Evolutionary conservation across 805 yeast genomes (phyloP).

Genomic region (Zygoascus biomembranicola): DNA sequence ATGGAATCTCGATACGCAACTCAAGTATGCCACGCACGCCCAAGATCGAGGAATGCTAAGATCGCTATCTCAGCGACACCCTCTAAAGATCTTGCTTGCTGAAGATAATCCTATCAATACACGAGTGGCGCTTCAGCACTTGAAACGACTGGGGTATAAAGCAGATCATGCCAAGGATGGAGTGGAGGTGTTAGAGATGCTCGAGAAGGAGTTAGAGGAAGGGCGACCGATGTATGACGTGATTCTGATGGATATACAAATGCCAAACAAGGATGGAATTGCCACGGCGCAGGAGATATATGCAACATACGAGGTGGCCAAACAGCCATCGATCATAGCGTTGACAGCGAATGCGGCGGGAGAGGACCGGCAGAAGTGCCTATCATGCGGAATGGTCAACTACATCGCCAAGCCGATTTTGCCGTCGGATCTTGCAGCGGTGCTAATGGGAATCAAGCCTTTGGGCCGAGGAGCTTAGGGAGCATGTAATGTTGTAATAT

Average conservation of each 20-base stretch:
- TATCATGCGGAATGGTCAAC: constrained; percentile 43
- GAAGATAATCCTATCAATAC: constrained; percentile 47
- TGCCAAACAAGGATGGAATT: constrained; percentile 49
- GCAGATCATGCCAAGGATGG: constrained; percentile 50
- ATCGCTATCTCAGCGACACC: constrained; percentile 24
- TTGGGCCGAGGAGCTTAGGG: constrained; percentile 1
- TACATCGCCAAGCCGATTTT: constrained; percentile 46
- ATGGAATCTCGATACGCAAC: constrained; percentile 13
- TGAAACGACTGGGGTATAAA: constrained; percentile 40
- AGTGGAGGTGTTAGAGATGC: constrained; percentile 35
- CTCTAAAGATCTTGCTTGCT: constrained; percentile 42
- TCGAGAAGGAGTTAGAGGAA: constrained; percentile 22
- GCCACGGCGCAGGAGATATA: constrained; percentile 37
- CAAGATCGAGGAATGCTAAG: constrained; percentile 17
- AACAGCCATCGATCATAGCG: constrained; percentile 37
- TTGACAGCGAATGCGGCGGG: constrained; percentile 47
- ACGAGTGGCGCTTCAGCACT: constrained; percentile 42
- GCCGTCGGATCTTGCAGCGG: constrained; percentile 37
- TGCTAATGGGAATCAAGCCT: constrained; percentile 26
- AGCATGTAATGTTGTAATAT: background rate
- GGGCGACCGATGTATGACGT: constrained; percentile 39
- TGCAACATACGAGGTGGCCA: constrained; percentile 25
- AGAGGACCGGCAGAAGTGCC: constrained; percentile 41
- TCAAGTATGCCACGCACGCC: constrained; percentile 13
- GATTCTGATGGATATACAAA: constrained; percentile 48